Conservation (phyloP, 306 rosid species). For the Bauhinia variegata region DNA sequence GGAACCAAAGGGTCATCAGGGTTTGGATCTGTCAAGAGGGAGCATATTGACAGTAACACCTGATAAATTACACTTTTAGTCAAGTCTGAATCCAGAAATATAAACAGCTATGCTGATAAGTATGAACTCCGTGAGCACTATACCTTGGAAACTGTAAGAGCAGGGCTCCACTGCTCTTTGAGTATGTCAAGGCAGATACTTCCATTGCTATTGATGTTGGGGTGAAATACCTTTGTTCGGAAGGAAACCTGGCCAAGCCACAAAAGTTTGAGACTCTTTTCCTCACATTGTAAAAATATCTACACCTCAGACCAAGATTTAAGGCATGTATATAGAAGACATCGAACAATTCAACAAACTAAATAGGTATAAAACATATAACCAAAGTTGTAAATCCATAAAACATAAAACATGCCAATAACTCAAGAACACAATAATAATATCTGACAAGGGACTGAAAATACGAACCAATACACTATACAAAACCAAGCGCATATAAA, state of each 20-base stretch:
- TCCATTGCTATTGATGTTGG: slow-evolving; percentile 65
- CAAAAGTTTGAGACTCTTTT: not conserved
- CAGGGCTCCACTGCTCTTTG: slow-evolving; percentile 49
- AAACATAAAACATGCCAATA: not conserved
- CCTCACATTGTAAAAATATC: not conserved
- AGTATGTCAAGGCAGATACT: slow-evolving; percentile 57
- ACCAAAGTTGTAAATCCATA: not conserved
- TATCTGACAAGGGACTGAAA: too few relatives aligned
- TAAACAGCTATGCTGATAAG: not conserved
- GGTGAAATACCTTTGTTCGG: slow-evolving; percentile 59
- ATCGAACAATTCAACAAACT: slow-evolving; percentile 8
- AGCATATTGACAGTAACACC: slow-evolving; percentile 63
- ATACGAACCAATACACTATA: too few relatives aligned
- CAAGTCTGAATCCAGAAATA: not conserved
- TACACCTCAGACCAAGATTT: not conserved
- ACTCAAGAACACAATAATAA: not conserved
- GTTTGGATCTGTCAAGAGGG: slow-evolving; percentile 61
- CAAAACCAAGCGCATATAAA: not conserved
- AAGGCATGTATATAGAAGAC: not conserved
- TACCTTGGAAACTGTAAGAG: slow-evolving; percentile 44
- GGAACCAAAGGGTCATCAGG: slow-evolving; percentile 65
- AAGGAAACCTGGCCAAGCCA: slow-evolving; percentile 53
- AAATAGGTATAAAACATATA: not conserved
- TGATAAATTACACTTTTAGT: not conserved
- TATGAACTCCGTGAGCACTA: too few relatives aligned